A percentile compares a stretch with the other conserved stretches of the same genome.
Conservation (phyloP, 2,329 filamentous ascomycete genomes). For the Paradendryphiella salina region DNA sequence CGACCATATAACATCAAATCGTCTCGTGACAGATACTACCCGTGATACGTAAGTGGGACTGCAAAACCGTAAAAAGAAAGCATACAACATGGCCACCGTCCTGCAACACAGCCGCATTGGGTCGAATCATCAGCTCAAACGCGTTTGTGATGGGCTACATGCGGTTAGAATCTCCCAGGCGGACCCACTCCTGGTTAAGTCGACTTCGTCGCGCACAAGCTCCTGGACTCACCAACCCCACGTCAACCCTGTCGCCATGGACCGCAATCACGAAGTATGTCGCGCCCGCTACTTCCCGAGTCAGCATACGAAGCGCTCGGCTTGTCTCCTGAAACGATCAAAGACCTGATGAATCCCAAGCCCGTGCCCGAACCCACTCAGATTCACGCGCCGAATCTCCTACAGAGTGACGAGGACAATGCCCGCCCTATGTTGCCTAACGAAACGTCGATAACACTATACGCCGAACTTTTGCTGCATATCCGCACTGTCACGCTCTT, state of each 20-base stretch:
- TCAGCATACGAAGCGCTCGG: constrained; percentile 45
- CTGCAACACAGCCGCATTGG: no score
- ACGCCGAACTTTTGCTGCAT: constrained; percentile 64
- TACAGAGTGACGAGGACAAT: constrained; percentile 33
- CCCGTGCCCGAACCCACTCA: constrained; percentile 23
- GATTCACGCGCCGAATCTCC: constrained; percentile 37
- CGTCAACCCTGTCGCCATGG: constrained; percentile 31
- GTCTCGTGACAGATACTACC: not conserved
- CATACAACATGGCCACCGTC: no score
- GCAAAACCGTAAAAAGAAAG: not conserved
- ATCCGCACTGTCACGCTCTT: constrained; percentile 64
- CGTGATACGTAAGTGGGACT: not conserved
- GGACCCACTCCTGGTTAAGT: constrained; percentile 15
- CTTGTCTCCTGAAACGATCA: constrained; percentile 35
- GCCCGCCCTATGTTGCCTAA: constrained; percentile 33
- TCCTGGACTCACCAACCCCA: constrained; percentile 10
- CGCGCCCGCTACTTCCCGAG: constrained; percentile 38
- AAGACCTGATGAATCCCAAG: constrained; percentile 41
- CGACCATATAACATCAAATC: not conserved
- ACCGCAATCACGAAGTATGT: constrained; percentile 35
- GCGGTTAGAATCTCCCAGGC: constrained; percentile 12
- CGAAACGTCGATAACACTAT: constrained; percentile 50
- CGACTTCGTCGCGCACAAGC: constrained; percentile 13
- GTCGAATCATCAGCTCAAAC: not conserved
- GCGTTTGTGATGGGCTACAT: not conserved